Evolutionary conservation across 164 flowering plant genomes (phyloP).

Genomic region (Pachysandra terminalis): DNA sequence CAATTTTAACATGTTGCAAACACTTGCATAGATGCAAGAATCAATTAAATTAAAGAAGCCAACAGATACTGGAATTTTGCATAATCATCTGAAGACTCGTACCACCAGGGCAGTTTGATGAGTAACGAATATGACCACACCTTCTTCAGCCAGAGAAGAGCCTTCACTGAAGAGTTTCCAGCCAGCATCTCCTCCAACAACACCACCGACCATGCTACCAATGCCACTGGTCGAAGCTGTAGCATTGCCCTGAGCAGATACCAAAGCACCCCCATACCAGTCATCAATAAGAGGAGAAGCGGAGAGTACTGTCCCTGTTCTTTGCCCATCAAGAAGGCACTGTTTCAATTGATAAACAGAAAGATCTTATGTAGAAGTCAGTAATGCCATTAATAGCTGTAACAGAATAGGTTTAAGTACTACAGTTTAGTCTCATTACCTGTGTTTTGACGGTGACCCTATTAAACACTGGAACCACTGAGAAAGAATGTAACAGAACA

Average conservation of each 20-base stretch:
- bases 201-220: conserved; percentile 87
- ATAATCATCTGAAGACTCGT: conserved; percentile 44
- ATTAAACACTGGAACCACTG: conserved; percentile 66
- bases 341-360: conserved; percentile 27
- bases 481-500: conserved; percentile 63
- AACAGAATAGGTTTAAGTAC: neutral
- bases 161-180: conserved; percentile 81
- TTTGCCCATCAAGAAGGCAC: conserved; percentile 90
- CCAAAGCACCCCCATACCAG: conserved; percentile 32
- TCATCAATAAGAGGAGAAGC: conserved; percentile 85
- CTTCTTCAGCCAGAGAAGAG: conserved; percentile 79
- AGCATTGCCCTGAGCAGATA: conserved; percentile 42
- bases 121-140: conserved; percentile 89
- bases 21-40: too few relatives aligned
- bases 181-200: conserved; percentile 66
- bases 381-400: neutral
- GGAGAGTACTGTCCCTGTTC: conserved; percentile 70
- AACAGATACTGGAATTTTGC: conserved; percentile 25
- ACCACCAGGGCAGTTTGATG: conserved; percentile 96
- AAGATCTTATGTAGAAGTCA: conserved; percentile 5
- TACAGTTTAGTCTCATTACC: conserved; percentile 29
- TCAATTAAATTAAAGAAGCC: conserved; percentile 18
- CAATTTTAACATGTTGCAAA: conserved; percentile 12
- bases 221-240: conserved; percentile 52
- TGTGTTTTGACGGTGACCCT: conserved; percentile 55